Base-by-base conservation (phyloP, 495 filamentous ascomycete species). In the Immersiella caudata region DNA sequence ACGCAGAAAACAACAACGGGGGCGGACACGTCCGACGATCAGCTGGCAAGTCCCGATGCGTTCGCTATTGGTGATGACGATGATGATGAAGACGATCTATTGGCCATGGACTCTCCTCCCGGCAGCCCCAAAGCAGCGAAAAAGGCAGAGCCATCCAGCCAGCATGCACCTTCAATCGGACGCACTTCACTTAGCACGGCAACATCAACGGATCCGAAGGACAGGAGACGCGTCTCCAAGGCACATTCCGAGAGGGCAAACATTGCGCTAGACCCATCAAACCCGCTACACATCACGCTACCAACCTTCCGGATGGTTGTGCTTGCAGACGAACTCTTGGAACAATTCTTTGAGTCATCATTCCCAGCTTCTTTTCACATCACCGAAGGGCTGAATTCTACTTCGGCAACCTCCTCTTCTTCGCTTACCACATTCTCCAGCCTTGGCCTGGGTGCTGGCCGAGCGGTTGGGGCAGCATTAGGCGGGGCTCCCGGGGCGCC, bases 281-380 rank as follows among this genome's bases (percentile, higher is more conserved):
- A 95, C 65, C 95, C 95, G 0, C 85, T 99, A 0, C 90, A 97
- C 76, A 97, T 99, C 74, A 98, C 96, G 8, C 88, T 99, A 9
- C 96, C 96, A 0, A 99, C 95, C 22, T 99, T 99, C 85, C 90
- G 95, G 70, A 99, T 99, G 95, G 93, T 99, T 25, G 89, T 99
- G 54, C 87, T 99, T 22, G 95, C 95, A 65, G 95, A 99, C 76
- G 95, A 99, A 73, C 84, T 94, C 2, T 87, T 99, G 14, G 94
- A 99, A 73, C 89, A 93, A 70, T 99, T 99, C 79, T 99, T 99
- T 76, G 95, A 99, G 78, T 89, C 87, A 29, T 85, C 87, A 16
- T 88, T 91, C 68, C 89, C 89, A 0, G 83, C 89, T 25, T 92
- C 91, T 3, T 81, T 87, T 74, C 84, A 85, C 65, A 78, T 86